Percentiles rank a stretch among this genome's conserved stretches.
Evolutionary conservation across 768 basidiomycete species (phyloP).

Genomic region (Mycena indigotica): DNA sequence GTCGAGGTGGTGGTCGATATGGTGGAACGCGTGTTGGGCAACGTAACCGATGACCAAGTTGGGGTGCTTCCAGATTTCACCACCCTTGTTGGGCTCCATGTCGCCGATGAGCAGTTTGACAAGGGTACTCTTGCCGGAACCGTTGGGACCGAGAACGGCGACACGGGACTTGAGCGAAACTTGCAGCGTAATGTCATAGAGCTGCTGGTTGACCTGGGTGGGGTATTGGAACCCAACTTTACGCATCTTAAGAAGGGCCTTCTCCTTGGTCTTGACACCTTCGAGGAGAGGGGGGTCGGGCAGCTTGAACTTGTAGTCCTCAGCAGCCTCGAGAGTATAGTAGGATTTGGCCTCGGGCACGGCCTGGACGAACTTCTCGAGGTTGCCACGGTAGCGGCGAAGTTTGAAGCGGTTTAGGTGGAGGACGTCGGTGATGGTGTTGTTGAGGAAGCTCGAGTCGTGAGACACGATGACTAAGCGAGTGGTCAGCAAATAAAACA

Average conservation of each 20-base stretch:
- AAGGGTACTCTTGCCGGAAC: conserved; percentile 96
- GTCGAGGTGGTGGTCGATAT: conserved; percentile 97
- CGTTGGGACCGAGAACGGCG: conserved; percentile 97
- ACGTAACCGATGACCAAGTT: conserved; percentile 99
- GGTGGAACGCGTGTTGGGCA: conserved; percentile 99
- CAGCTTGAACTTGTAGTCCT: conserved; percentile 99
- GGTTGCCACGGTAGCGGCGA: conserved; percentile 92
- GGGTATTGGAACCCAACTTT: conserved; percentile 98
- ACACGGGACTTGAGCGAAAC: conserved; percentile 98
- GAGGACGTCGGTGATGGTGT: conserved; percentile 96
- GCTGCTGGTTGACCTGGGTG: conserved; percentile 79
- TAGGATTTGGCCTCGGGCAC: conserved; percentile 98
- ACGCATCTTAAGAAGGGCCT: conserved; percentile 95
- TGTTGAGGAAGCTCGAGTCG: conserved; percentile 97
- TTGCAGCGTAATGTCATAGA: conserved; percentile 94
- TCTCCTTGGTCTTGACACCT: conserved; percentile 99
- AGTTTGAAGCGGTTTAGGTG: conserved; percentile 99
- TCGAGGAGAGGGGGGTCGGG: conserved; percentile 96
- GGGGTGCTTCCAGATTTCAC: conserved; percentile 99
- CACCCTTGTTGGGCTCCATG: conserved; percentile 93
- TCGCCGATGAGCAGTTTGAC: conserved; percentile 97
- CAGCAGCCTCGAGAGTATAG: conserved; percentile 92
- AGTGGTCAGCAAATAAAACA: conserved; percentile 20
- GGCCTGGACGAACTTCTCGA: conserved; percentile 89
- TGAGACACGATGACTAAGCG: conserved; percentile 96